Percentiles rank a stretch among this genome's conserved stretches.
Evolutionary conservation across 2,329 filamentous ascomycete species (phyloP).

Genomic region (Shiraia sp.): DNA sequence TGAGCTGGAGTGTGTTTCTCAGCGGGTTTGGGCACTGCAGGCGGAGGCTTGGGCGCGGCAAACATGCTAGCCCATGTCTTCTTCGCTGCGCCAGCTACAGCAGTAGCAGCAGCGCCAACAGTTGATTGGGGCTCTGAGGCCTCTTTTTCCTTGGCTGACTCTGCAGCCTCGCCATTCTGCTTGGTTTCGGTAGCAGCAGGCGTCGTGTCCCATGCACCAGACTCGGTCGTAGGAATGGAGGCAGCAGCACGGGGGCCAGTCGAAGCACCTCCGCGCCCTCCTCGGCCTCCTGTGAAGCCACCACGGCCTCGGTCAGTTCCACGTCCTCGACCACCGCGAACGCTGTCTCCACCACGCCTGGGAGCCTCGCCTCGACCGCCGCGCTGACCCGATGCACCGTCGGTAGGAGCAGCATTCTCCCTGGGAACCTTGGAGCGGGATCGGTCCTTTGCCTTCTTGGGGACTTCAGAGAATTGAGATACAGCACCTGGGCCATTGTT

Average conservation of each 20-base stretch:
- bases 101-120: conserved; percentile 19
- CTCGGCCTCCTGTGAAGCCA: conserved; percentile 49
- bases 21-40: conserved; percentile 41
- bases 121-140: conserved; percentile 20
- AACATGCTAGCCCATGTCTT: conserved; percentile 61
- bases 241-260: conserved; percentile 61
- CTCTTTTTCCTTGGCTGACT: conserved; percentile 14
- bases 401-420: conserved; percentile 59
- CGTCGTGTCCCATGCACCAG: conserved; percentile 62
- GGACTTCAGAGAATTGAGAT: conserved; percentile 81
- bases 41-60: conserved; percentile 54
- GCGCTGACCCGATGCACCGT: conserved; percentile 45
- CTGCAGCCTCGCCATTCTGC: conserved; percentile 24
- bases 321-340: conserved; percentile 61
- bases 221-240: conserved; percentile 74
- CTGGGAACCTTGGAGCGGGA: conserved; percentile 70
- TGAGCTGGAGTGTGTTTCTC: conserved; percentile 42
- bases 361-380: conserved; percentile 25
- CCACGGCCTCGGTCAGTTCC: conserved; percentile 60
- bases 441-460: conserved; percentile 72
- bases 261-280: conserved; percentile 65
- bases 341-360: conserved; percentile 38
- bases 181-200: conserved; percentile 30
- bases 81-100: conserved; percentile 46
- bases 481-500: conserved; percentile 63